These are phyloP conservation scores for Candida hispaniensis DNA, from an alignment of 805 yeast species.

Conservation along the genomic window DNA sequence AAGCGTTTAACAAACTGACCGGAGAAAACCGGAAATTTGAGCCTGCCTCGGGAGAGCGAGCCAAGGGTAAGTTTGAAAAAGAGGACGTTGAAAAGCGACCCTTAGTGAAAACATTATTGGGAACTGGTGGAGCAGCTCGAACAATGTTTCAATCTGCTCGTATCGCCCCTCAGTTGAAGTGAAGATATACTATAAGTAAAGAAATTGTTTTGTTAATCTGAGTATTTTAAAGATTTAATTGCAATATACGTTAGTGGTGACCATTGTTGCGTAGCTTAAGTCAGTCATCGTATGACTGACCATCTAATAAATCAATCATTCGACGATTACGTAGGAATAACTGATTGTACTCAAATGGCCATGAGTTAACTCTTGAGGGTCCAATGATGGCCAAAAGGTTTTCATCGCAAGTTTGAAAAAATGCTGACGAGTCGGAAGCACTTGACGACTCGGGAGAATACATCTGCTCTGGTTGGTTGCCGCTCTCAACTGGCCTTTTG, in stretches of 20 bases:
- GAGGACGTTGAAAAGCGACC: constrained; percentile 31
- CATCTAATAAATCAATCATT: no score
- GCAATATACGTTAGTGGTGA: no score
- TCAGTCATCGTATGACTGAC: no score
- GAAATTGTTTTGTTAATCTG: no score
- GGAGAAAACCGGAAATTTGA: constrained; percentile 44
- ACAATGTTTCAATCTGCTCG: constrained; percentile 60
- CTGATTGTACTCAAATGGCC: constrained; percentile 14
- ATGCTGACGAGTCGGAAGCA: constrained; percentile 3
- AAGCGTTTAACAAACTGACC: constrained; percentile 42
- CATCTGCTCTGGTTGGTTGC: neutral
- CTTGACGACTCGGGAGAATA: constrained; percentile 8
- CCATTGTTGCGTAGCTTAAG: no score
- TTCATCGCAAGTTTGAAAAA: constrained; percentile 5
- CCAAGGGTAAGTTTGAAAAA: constrained; percentile 15
- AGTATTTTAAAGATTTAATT: no score
- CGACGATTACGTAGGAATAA: no score
- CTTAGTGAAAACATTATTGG: constrained; percentile 45
- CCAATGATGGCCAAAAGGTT: constrained; percentile 7
- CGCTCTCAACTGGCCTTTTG: constrained; percentile 4
- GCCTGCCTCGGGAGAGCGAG: constrained; percentile 42
- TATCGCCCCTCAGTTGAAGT: constrained; percentile 31
- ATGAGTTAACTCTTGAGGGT: constrained; percentile 11
- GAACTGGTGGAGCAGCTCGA: constrained; percentile 57
- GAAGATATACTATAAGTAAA: neutral